phyloP scores from a whole-genome alignment of 1,284 basidiomycete species.

The Pyrrhoderma noxium region DNA sequence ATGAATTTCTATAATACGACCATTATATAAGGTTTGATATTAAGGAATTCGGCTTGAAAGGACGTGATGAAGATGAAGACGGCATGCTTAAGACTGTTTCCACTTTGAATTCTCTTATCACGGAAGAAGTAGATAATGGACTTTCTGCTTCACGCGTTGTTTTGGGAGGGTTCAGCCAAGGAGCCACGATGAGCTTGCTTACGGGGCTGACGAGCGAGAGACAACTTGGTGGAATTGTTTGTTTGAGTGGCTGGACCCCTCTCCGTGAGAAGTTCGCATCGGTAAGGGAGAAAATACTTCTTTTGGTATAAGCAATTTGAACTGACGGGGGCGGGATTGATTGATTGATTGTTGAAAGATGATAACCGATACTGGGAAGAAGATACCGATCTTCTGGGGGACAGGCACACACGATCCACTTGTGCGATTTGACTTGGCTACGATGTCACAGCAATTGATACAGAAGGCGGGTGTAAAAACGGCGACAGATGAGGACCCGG shows the following conservation, averaged over 20 bases:
- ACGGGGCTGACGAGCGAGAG: constrained; percentile 62
- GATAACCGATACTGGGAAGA: constrained; percentile 45
- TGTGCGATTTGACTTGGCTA: constrained; percentile 28
- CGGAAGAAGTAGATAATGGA: constrained; percentile 66
- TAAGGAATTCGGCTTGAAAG: constrained; percentile 52
- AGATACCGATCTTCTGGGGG: constrained; percentile 82
- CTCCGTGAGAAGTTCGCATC: constrained; percentile 56
- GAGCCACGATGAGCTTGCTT: constrained; percentile 71
- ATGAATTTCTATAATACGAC: constrained; percentile 1
- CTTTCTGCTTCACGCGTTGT: constrained; percentile 62
- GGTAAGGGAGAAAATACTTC: constrained; percentile 33
- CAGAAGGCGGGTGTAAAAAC: constrained; percentile 39
- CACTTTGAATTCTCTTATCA: constrained; percentile 63
- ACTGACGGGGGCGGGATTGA: too few relatives aligned
- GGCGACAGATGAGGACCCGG: constrained; percentile 23
- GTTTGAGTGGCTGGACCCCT: constrained; percentile 75
- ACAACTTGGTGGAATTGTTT: constrained; percentile 66
- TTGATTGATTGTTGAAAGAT: constrained; percentile 36
- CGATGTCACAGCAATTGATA: constrained; percentile 45
- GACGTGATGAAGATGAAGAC: constrained; percentile 57
- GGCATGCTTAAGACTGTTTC: constrained; percentile 63
- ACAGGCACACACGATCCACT: constrained; percentile 77
- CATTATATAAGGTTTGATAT: constrained; percentile 66
- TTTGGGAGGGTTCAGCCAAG: constrained; percentile 86
- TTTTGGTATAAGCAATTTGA: background rate